Evolutionary conservation across 2,329 filamentous ascomycete species (phyloP), one percentile per base, ranked within the genome.

Genomic region (Alternaria triticimaculans): DNA sequence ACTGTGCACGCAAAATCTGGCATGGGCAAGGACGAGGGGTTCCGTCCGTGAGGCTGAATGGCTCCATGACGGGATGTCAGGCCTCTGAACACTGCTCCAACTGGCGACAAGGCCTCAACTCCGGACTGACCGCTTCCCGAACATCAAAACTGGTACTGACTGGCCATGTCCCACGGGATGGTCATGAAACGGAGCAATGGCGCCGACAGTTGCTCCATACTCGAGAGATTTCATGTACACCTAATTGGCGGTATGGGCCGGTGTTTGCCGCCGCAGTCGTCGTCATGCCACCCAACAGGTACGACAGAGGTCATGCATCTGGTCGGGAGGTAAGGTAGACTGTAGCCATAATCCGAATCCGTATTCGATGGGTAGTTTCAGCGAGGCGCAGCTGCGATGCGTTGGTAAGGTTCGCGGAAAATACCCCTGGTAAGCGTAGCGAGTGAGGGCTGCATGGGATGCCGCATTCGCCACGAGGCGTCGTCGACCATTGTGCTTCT

Each of bases 371-470:
- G 54, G 56, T 49, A 48, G 57, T 54, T 37, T 58, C 45, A 57
- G 64, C 62, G 62, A 67, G 64, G 67, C 67, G 63, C 67, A 62
- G 62, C 50, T 44, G 55, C 49, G 55, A 33, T 60, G 21, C 58
- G 51, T 65, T 43, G 56, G 62, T 62, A 59, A 46, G 55, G 51
- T 63, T 55, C 56, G 55, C 46, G 61, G n/a, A 55, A 63, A 63
- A 55, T 33, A 53, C 58, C 59, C 49, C 62, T 41, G 51, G 61
- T 56, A 49, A 56, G 62, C 48, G 62, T 64, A 69, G 66, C 68
- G 58, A 66, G 66, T 59, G 61, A 48, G 56, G 62, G 49, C 63
- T 63, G 60, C 69, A 66, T 69, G 43, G 56, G 66, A 59, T 59
- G 65, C 67, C 55, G 54, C 59, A 26, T 59, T 60, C 58, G 64